Percentiles rank a stretch among this genome's conserved stretches.
phyloP scores from a whole-genome alignment of 495 filamentous ascomycete genomes.

The Podospora anserina region DNA sequence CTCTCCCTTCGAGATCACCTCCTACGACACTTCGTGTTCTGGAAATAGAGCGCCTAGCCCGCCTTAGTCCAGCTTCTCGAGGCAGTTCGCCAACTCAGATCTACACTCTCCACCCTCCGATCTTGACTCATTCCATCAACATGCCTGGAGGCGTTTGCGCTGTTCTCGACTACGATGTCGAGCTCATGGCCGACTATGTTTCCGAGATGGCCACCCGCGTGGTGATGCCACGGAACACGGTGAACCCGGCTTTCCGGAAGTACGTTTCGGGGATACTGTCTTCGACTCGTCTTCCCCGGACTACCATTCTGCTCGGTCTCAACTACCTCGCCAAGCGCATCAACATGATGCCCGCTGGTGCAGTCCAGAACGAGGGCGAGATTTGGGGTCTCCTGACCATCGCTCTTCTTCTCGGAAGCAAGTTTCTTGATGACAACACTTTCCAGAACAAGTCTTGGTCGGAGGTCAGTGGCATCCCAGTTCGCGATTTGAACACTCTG shows the following conservation, averaged over 20 bases:
- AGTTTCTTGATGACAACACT: slow-evolving; percentile 98
- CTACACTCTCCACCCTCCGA: slow-evolving; percentile 6
- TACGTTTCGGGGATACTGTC: slow-evolving; percentile 92
- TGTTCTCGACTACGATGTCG: slow-evolving; percentile 97
- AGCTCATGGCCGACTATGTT: slow-evolving; percentile 97
- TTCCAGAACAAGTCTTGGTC: slow-evolving; percentile 99
- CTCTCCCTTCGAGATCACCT: slow-evolving; percentile 22
- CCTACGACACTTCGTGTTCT: slow-evolving; percentile 42
- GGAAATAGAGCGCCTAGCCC: slow-evolving; percentile 24
- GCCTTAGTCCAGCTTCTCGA: slow-evolving; percentile 40
- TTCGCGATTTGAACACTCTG: slow-evolving; percentile 81
- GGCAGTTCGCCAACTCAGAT: slow-evolving; percentile 35
- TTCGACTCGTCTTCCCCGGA: slow-evolving; percentile 90
- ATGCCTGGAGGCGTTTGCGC: slow-evolving; percentile 86
- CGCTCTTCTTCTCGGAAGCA: slow-evolving; percentile 85
- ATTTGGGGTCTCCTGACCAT: slow-evolving; percentile 91
- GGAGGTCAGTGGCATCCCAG: slow-evolving; percentile 90
- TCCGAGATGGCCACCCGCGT: slow-evolving; percentile 85
- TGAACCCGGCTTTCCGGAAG: slow-evolving; percentile 81
- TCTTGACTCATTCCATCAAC: slow-evolving; percentile 28
- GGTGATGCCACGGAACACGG: slow-evolving; percentile 62
- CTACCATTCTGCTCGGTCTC: slow-evolving; percentile 90
- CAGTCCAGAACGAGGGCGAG: slow-evolving; percentile 62
- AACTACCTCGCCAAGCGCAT: slow-evolving; percentile 84
- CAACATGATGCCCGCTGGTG: slow-evolving; percentile 60